A percentile compares a stretch with the other conserved stretches of the same genome.
Conservation (phyloP, 306 rosid species). For the Hippophae tibetana region DNA sequence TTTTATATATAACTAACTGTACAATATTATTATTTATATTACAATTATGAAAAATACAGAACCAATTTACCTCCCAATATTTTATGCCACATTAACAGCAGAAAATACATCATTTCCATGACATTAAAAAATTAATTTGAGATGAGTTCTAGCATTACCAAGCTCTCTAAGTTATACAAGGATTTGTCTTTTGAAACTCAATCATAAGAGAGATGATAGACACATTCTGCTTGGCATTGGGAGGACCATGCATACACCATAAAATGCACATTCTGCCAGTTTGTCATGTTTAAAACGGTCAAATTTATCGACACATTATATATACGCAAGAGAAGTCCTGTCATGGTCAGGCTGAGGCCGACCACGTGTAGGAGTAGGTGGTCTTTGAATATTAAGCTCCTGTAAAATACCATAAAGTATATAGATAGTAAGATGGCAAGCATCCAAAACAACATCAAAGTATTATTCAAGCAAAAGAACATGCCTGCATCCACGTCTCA, state of each 20-base stretch:
- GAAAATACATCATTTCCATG: conserved; percentile 28
- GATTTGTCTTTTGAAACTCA: conserved; percentile 25
- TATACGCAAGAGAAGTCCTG: conserved; percentile 93
- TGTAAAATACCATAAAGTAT: conserved; percentile 15
- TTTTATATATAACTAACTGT: background rate
- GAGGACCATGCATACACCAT: background rate
- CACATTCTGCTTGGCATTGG: conserved; percentile 11
- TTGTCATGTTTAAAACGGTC: conserved; percentile 8
- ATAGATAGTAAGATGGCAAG: background rate
- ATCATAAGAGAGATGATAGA: conserved; percentile 10
- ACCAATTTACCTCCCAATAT: conserved; percentile 32
- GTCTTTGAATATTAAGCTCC: conserved; percentile 98
- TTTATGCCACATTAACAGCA: conserved; percentile 22
- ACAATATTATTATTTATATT: conserved; percentile 17
- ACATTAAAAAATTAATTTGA: conserved; percentile 8
- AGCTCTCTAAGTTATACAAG: conserved; percentile 27
- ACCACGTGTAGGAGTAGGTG: conserved; percentile 97
- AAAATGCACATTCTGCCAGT: conserved; percentile 3
- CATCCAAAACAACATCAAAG: background rate
- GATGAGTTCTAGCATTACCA: conserved; percentile 4
- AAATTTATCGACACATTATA: conserved; percentile 29
- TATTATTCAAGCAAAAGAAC: background rate
- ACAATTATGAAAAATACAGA: conserved; percentile 20
- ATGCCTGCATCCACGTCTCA: conserved; percentile 98
- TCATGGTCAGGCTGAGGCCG: conserved; percentile 98